Conservation (phyloP, 2,329 filamentous ascomycete genomes). For the Meredithiella fracta region DNA sequence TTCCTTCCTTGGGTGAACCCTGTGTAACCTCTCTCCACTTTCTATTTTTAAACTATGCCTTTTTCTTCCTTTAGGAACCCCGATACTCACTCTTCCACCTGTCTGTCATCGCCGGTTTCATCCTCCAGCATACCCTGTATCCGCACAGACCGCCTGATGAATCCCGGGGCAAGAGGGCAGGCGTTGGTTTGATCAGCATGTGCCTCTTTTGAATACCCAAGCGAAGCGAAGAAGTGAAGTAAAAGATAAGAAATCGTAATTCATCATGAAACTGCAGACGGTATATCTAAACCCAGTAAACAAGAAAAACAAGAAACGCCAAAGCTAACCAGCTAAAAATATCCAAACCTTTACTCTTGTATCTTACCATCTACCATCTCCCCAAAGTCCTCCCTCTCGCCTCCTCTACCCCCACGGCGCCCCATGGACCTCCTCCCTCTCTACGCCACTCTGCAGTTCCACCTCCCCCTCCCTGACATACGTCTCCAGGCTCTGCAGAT, state of each 20-base stretch:
- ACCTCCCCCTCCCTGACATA: neutral
- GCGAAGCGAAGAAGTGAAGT: neutral
- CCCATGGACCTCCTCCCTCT: neutral
- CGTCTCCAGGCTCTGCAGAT: neutral
- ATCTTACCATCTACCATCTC: neutral
- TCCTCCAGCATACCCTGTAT: too few species aligned
- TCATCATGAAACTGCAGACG: neutral
- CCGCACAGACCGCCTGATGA: too few species aligned
- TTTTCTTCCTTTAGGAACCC: too few species aligned
- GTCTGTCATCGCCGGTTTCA: too few species aligned
- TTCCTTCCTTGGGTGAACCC: too few species aligned
- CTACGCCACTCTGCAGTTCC: neutral
- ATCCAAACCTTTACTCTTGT: neutral
- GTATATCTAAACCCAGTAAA: neutral
- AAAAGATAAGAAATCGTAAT: neutral
- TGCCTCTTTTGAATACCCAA: neutral
- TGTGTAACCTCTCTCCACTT: too few species aligned
- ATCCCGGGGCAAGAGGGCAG: too few species aligned
- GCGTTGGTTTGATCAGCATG: neutral
- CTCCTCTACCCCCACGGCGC: constrained; percentile 3
- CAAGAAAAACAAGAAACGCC: neutral
- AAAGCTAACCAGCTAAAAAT: neutral
- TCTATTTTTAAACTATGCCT: too few species aligned
- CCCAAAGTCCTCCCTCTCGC: neutral
- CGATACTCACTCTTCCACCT: too few species aligned